Percentiles rank a stretch among this genome's conserved stretches.
Conservation (phyloP, 148 eudicot genomes). For the Pouteria glomerata region DNA sequence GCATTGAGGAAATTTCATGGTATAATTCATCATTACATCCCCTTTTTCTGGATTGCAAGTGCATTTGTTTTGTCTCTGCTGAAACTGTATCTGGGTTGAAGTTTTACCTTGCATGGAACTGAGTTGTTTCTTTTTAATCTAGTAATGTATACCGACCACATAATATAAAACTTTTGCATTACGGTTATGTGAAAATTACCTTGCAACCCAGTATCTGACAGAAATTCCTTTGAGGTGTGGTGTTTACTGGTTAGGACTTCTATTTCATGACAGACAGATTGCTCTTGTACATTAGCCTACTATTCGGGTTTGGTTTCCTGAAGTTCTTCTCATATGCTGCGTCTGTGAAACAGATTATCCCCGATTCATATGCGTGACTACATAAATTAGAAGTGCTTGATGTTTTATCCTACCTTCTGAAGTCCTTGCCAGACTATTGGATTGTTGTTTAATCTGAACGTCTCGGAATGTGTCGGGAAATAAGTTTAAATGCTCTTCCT, state of each 20-base stretch:
- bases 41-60: too few relatives aligned
- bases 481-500: constrained; percentile 35
- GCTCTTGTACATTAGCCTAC: neutral
- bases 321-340: neutral
- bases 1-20: too few relatives aligned
- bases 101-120: too few relatives aligned
- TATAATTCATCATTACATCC: too few relatives aligned
- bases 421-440: constrained; percentile 47
- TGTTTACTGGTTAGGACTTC: neutral
- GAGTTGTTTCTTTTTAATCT: too few relatives aligned
- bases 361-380: constrained; percentile 39
- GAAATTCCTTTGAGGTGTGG: neutral
- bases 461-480: constrained; percentile 40
- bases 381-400: constrained; percentile 37
- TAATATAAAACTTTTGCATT: neutral
- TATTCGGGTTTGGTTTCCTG: neutral
- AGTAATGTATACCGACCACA: too few relatives aligned
- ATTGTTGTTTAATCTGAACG: constrained; percentile 32
- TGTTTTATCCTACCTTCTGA: constrained; percentile 37
- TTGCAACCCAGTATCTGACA: neutral
- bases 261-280: neutral
- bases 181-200: neutral
- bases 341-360: constrained; percentile 24
- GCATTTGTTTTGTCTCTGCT: too few relatives aligned
- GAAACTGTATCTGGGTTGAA: too few relatives aligned